These are phyloP conservation scores for Emergomyces pasteurianus DNA, from an alignment of 2,329 filamentous ascomycete species.

Conservation along the genomic window DNA sequence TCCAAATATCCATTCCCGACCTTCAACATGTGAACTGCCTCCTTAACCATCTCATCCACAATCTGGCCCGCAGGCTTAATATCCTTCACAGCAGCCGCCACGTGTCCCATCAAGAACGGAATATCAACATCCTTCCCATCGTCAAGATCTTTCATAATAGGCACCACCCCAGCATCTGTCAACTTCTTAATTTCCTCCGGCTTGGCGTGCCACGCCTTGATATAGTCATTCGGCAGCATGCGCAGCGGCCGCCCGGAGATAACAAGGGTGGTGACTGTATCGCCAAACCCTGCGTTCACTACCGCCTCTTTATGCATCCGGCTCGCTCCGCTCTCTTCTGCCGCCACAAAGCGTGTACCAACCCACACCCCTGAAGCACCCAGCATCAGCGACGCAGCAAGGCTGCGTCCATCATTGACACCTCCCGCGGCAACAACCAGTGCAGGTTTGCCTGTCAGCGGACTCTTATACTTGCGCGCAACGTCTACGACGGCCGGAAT, in stretches of 20 bases:
- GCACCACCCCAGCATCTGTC: constrained; percentile 65
- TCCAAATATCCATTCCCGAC: constrained; percentile 49
- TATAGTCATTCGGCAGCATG: constrained; percentile 71
- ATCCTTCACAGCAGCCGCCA: constrained; percentile 63
- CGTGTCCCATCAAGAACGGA: constrained; percentile 89
- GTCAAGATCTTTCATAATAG: constrained; percentile 72
- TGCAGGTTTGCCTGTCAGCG: constrained; percentile 56
- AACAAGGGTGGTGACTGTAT: constrained; percentile 72
- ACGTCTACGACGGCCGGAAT: constrained; percentile 82
- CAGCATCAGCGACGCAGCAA: constrained; percentile 76
- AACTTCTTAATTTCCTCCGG: constrained; percentile 64
- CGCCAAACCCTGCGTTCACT: constrained; percentile 63
- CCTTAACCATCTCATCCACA: constrained; percentile 77
- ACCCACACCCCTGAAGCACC: constrained; percentile 89
- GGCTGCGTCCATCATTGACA: constrained; percentile 66
- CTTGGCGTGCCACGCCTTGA: constrained; percentile 65
- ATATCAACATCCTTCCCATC: constrained; percentile 70
- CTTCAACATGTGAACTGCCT: constrained; percentile 58
- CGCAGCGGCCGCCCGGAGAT: constrained; percentile 70
- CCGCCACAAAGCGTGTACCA: constrained; percentile 81
- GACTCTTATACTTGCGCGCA: constrained; percentile 57
- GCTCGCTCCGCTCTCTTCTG: constrained; percentile 67
- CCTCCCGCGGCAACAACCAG: constrained; percentile 85
- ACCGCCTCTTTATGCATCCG: constrained; percentile 75
- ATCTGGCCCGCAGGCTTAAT: constrained; percentile 75